phyloP scores from a whole-genome alignment of 768 basidiomycete species.

The Porphyrellus cyaneotinctus region DNA sequence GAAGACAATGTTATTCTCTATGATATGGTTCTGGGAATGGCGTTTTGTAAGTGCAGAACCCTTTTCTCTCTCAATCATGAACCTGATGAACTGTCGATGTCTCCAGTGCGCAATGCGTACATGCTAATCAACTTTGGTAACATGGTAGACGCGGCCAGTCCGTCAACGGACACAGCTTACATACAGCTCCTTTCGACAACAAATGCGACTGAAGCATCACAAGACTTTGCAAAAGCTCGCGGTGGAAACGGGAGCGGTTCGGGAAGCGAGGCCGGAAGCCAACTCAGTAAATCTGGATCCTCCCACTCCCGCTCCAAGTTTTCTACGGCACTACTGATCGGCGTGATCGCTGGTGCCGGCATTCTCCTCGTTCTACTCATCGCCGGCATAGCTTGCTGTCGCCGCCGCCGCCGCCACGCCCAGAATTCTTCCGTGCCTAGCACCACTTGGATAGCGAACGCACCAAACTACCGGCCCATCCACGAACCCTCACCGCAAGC shows the following conservation, averaged over 20 bases:
- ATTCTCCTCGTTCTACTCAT: slow-evolving; percentile 8
- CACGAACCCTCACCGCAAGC: slow-evolving; percentile 27
- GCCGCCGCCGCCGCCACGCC: slow-evolving; percentile 10
- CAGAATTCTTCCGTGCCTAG: not conserved
- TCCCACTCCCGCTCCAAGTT: slow-evolving; percentile 18
- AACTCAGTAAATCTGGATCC: slow-evolving; percentile 35
- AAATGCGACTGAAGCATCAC: slow-evolving; percentile 37
- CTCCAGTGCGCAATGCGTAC: slow-evolving; percentile 62
- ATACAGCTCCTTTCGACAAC: slow-evolving; percentile 62
- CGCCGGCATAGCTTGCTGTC: slow-evolving; percentile 1
- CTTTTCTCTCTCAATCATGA: not conserved
- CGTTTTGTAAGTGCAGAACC: slow-evolving; percentile 48
- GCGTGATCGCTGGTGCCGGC: slow-evolving; percentile 7
- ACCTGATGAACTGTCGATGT: not conserved
- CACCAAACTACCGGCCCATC: slow-evolving; percentile 21
- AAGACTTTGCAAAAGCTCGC: slow-evolving; percentile 15
- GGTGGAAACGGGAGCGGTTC: slow-evolving; percentile 4
- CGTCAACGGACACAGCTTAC: slow-evolving; percentile 44
- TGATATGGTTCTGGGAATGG: slow-evolving; percentile 71
- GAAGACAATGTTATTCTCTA: slow-evolving; percentile 25
- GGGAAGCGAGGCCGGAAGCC: slow-evolving; percentile 39
- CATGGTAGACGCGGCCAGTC: slow-evolving; percentile 43
- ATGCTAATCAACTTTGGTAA: slow-evolving; percentile 62
- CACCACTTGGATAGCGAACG: slow-evolving; percentile 4
- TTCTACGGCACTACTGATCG: slow-evolving; percentile 11